Conservation (phyloP, 495 filamentous ascomycete species). For the Beverwykella pulmonaria region DNA sequence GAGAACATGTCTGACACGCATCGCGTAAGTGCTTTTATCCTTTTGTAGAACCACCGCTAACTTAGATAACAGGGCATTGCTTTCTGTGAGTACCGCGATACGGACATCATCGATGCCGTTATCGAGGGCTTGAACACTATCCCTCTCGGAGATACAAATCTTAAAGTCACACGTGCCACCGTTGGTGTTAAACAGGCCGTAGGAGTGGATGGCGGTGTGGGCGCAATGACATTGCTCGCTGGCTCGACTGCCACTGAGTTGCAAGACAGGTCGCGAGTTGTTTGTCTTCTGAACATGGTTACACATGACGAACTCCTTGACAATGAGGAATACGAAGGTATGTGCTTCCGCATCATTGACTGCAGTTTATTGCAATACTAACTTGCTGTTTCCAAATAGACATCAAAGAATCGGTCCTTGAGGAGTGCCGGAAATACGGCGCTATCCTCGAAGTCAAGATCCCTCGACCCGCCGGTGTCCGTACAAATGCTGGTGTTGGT, state of each 20-base stretch:
- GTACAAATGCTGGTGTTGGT: slow-evolving; percentile 83
- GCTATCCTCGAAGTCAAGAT: slow-evolving; percentile 83
- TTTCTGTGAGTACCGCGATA: slow-evolving; percentile 91
- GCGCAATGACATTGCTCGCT: slow-evolving; percentile 98
- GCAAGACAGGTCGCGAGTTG: slow-evolving; percentile 73
- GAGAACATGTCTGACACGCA: slow-evolving; percentile 85
- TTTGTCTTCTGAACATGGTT: slow-evolving; percentile 97
- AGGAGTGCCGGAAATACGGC: slow-evolving; percentile 91
- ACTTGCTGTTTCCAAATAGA: slow-evolving; percentile 59
- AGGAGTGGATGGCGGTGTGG: slow-evolving; percentile 91
- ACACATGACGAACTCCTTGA: slow-evolving; percentile 94
- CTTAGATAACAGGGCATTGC: slow-evolving; percentile 73
- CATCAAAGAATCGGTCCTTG: slow-evolving; percentile 88
- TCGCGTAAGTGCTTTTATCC: slow-evolving; percentile 64
- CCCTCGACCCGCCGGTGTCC: slow-evolving; percentile 79
- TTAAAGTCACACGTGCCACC: slow-evolving; percentile 86
- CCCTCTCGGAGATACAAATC: slow-evolving; percentile 81
- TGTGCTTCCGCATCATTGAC: slow-evolving; percentile 22
- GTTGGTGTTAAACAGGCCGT: slow-evolving; percentile 88
- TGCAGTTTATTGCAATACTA: background rate
- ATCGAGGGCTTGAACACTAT: slow-evolving; percentile 91
- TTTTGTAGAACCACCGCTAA: slow-evolving; percentile 17
- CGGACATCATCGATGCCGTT: slow-evolving; percentile 75
- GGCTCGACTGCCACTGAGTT: slow-evolving; percentile 77
- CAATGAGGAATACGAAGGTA: slow-evolving; percentile 90